These are phyloP conservation scores for Diaporthe citri DNA, from an alignment of 2,329 filamentous ascomycete genomes.

Conservation along the genomic window DNA sequence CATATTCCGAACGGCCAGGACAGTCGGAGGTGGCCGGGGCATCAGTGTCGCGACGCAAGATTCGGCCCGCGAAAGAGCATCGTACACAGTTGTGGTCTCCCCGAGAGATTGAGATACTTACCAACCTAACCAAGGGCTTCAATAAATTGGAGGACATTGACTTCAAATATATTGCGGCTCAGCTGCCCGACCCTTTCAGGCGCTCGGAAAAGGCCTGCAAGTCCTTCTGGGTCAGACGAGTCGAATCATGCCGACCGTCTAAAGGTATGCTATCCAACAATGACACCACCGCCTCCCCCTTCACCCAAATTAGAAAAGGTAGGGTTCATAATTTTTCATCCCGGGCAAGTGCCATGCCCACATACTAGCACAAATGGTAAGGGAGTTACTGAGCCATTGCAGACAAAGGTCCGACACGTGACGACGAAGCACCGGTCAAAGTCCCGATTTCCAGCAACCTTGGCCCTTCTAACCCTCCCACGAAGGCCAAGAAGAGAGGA, in stretches of 20 bases:
- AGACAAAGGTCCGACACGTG: background rate
- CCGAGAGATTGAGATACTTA: background rate
- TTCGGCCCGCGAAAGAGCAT: background rate
- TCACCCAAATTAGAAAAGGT: too few species aligned
- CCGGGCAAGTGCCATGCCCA: background rate
- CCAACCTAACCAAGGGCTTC: background rate
- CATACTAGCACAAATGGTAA: background rate
- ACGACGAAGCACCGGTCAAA: background rate
- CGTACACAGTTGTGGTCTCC: background rate
- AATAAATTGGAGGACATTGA: background rate
- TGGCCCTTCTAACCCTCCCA: background rate
- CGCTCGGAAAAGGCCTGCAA: background rate
- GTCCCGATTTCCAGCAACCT: fast-evolving
- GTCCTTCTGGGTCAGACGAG: background rate
- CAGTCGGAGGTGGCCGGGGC: background rate
- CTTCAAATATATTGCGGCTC: background rate
- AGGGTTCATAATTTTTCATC: background rate
- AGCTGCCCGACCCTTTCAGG: background rate
- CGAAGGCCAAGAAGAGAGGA: background rate
- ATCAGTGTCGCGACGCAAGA: background rate
- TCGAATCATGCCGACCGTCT: background rate
- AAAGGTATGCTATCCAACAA: background rate
- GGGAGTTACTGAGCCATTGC: background rate
- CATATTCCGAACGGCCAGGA: background rate
- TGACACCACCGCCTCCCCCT: too few species aligned